These are phyloP conservation scores for Anthracocystis panici-leucophaei DNA, from an alignment of 1,284 basidiomycete species.

Conservation along the genomic window DNA sequence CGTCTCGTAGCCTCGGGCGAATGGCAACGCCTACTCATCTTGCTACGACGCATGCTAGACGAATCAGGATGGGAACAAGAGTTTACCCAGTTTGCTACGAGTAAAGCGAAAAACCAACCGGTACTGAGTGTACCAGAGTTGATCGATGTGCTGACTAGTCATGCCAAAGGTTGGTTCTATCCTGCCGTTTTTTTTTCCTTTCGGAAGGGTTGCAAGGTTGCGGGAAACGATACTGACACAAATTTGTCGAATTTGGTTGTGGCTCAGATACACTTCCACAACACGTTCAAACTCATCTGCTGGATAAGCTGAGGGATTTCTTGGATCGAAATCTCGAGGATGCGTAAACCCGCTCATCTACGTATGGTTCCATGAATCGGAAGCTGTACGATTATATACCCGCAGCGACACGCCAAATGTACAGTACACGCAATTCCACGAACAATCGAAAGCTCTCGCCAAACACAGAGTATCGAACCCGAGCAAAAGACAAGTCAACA, in stretches of 20 bases:
- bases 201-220: no score
- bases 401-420: neutral
- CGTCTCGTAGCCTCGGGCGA: slow-evolving; percentile 51
- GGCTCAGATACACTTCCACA: slow-evolving; percentile 43
- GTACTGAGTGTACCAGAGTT: slow-evolving; percentile 29
- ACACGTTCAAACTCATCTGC: slow-evolving; percentile 44
- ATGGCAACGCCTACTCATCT: slow-evolving; percentile 44
- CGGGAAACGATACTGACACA: neutral
- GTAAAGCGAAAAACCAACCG: slow-evolving; percentile 26
- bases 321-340: slow-evolving; percentile 56
- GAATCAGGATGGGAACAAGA: slow-evolving; percentile 44
- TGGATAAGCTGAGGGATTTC: slow-evolving; percentile 51
- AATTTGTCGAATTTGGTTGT: neutral
- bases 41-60: slow-evolving; percentile 49
- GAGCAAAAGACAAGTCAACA: no score
- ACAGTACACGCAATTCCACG: neutral
- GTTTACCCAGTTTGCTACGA: slow-evolving; percentile 25
- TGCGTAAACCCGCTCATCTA: slow-evolving; percentile 9
- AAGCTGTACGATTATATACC: neutral
- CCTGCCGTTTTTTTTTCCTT: neutral
- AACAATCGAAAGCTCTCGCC: no score
- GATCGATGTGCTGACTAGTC: slow-evolving; percentile 36
- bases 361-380: neutral
- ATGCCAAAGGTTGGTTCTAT: slow-evolving; percentile 44
- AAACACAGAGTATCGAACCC: no score